Base-by-base conservation (phyloP, 1,139 yeast species). In the Taphrina wiesneri region DNA sequence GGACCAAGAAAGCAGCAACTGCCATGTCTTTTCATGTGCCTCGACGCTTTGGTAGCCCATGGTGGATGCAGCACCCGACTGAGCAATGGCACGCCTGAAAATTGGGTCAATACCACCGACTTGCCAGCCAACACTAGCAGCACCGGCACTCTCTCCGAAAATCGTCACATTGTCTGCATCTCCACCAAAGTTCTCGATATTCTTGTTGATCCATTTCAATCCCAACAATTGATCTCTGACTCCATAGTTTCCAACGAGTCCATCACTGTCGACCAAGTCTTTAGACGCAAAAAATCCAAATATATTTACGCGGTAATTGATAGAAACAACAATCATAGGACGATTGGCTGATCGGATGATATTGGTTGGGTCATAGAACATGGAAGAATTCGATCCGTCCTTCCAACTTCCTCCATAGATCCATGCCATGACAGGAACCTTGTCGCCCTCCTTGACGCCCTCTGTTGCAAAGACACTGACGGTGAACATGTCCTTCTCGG, bases 101-200 rank as follows among this genome's bases (percentile, higher is more conserved):
- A 62, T 43, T 15, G 56, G 39, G 11, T 60, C 64, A 32, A 36
- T 32, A 15, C 64, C 64, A 15, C 51, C 64, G 30, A 49, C 36
- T n/a, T 60, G 64, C 39, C 47, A 60, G 19, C 47, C 63, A 15
- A 64, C 60, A 49, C 54, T 30, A 0, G 76, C 72, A 0, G 76
- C 80, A 9, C 80, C 80, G 19, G 80, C 77, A 64, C 77, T 73
- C 69, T 78, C 76, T 9, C 80, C 80, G 68, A 74, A 75, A 19
- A 78, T 68, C 1, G 79, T 77, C 30, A 78, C 72, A 51, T 71
- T 72, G 9, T 71, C 67, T 2, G 77, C 72, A 66, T 78, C 73
- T 11, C 81, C 81, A 25, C 79, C 79, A 69, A 77, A 77, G 25
- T 41, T 59, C 0, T 65, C 72, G 61, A 77, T 76, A 66, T 78